phyloP scores from a whole-genome alignment of 106 monocot species.

The Triglochin maritima region DNA sequence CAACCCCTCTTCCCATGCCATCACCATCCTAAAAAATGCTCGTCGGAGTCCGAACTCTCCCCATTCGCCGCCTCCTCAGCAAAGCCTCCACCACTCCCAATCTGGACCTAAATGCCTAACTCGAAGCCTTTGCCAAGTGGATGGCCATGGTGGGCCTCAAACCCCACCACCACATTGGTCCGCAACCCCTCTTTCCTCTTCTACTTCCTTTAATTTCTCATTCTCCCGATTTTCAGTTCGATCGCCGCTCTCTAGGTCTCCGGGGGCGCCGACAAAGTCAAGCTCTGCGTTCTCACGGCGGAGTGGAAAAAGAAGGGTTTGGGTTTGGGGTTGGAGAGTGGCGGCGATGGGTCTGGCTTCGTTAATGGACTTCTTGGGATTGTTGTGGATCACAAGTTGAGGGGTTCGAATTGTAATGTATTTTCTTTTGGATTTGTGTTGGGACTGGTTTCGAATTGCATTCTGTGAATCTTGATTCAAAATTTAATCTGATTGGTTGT shows the following conservation, averaged over 20 bases:
- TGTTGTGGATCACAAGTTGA: constrained; percentile 72
- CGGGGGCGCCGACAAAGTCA: constrained; percentile 95
- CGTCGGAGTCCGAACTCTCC: constrained; percentile 12
- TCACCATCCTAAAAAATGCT: constrained; percentile 26
- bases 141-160: constrained; percentile 89
- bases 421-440: not conserved
- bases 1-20: too few relatives aligned
- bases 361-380: constrained; percentile 82
- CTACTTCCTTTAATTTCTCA: too few relatives aligned
- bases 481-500: too few relatives aligned
- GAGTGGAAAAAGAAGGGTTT: constrained; percentile 66
- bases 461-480: too few relatives aligned
- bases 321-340: constrained; percentile 3
- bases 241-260: constrained; percentile 78
- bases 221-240: not conserved
- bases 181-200: not conserved
- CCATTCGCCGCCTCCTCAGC: constrained; percentile 40
- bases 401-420: constrained; percentile 7
- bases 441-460: too few relatives aligned
- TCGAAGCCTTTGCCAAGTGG: constrained; percentile 48
- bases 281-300: constrained; percentile 68
- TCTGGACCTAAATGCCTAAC: constrained; percentile 35
- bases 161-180: constrained; percentile 83
- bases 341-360: constrained; percentile 13
- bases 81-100: constrained; percentile 2